Conservation (phyloP, 2,329 filamentous ascomycete genomes). For the Epichloe coenophiala region DNA sequence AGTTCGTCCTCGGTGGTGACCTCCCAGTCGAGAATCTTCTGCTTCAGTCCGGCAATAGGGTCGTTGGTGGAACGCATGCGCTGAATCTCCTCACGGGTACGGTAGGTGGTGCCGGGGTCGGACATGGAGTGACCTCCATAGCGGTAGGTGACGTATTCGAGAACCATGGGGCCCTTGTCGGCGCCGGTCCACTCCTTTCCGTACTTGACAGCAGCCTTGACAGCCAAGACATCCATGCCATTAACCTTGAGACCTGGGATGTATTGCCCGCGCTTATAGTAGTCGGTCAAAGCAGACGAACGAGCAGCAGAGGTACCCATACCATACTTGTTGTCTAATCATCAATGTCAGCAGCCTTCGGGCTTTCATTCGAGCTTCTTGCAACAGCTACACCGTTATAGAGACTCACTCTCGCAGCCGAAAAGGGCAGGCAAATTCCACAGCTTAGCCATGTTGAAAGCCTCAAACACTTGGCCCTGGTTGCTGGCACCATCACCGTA, state of each 20-base stretch:
- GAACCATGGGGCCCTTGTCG: conserved; percentile 85
- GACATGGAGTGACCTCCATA: conserved; percentile 99
- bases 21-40: conserved; percentile 93
- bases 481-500: conserved; percentile 98
- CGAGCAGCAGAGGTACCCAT: conserved; percentile 96
- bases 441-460: conserved; percentile 99
- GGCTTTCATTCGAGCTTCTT: too few species aligned
- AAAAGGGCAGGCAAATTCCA: conserved; percentile 95
- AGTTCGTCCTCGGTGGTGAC: conserved; percentile 88
- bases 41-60: conserved; percentile 93
- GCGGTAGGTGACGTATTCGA: conserved; percentile 98
- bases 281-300: conserved; percentile 91
- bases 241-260: conserved; percentile 99
- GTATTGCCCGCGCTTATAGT: conserved; percentile 99
- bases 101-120: conserved; percentile 97
- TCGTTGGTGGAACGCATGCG: conserved; percentile 99
- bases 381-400: too few species aligned
- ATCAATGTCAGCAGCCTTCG: not conserved
- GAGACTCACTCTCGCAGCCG: conserved; percentile 82
- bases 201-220: conserved; percentile 91
- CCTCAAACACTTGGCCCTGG: conserved; percentile 98
- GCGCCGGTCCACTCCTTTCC: conserved; percentile 74
- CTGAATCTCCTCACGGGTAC: conserved; percentile 97
- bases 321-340: conserved; percentile 95
- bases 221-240: conserved; percentile 96